Evolutionary conservation across 805 yeast species (phyloP).

Genomic region (Wickerhamiella galacta): DNA sequence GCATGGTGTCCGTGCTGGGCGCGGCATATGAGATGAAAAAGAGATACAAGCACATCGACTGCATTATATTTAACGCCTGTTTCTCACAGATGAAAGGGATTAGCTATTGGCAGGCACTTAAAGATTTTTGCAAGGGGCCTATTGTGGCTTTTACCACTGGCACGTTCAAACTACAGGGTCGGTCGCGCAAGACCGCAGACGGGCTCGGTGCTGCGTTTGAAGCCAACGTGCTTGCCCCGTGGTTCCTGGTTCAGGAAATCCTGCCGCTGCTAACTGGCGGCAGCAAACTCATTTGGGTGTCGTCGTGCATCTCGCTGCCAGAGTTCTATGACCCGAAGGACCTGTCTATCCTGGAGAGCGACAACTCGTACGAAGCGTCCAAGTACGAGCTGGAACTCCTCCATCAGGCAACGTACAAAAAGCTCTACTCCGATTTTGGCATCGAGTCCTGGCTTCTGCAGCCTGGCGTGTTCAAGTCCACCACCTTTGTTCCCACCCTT

Average conservation of each 20-base stretch:
- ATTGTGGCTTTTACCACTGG: slow-evolving; percentile 78
- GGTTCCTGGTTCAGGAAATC: slow-evolving; percentile 58
- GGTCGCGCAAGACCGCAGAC: slow-evolving; percentile 61
- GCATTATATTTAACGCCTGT: slow-evolving; percentile 73
- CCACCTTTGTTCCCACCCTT: slow-evolving; percentile 58
- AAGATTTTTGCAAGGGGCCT: slow-evolving; percentile 50
- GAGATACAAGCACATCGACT: slow-evolving; percentile 54
- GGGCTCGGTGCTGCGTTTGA: slow-evolving; percentile 80
- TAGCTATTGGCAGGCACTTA: slow-evolving; percentile 65
- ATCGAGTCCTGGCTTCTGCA: slow-evolving; percentile 66
- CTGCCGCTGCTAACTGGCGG: slow-evolving; percentile 34
- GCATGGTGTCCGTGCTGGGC: slow-evolving; percentile 67
- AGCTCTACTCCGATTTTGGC: slow-evolving; percentile 31
- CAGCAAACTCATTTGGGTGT: slow-evolving; percentile 69
- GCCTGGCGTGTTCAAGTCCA: slow-evolving; percentile 86
- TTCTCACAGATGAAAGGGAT: slow-evolving; percentile 78
- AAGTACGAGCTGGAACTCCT: slow-evolving; percentile 72
- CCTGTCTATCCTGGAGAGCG: slow-evolving; percentile 46
- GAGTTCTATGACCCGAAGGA: slow-evolving; percentile 59
- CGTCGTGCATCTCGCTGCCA: slow-evolving; percentile 68
- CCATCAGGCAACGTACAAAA: slow-evolving; percentile 52
- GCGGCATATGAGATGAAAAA: slow-evolving; percentile 57
- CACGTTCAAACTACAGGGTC: slow-evolving; percentile 63
- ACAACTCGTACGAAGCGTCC: slow-evolving; percentile 77
- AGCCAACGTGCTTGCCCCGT: slow-evolving; percentile 94